Evolutionary conservation across 78 protist genomes (phyloP).

Genomic region (Chrysochromulina tobinii): DNA sequence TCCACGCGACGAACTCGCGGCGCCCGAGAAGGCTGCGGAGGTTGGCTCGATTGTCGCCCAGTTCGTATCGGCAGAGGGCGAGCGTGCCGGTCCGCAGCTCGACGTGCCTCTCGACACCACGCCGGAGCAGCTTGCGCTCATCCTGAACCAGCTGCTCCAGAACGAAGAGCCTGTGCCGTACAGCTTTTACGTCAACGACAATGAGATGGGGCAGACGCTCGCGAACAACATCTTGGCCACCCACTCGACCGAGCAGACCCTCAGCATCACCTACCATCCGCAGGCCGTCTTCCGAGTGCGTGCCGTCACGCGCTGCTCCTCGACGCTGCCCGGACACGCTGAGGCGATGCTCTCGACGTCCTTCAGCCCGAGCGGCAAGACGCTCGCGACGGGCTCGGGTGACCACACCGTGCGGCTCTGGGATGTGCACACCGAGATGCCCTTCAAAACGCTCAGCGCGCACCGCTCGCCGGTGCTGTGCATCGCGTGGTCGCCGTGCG

Average conservation of each 20-base stretch:
- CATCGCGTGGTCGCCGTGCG: conserved; percentile 92
- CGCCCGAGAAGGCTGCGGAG: not conserved
- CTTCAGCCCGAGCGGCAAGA: conserved; percentile 91
- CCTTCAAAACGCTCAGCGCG: conserved; percentile 50
- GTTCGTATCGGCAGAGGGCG: conserved; percentile 21
- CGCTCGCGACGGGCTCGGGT: conserved; percentile 84
- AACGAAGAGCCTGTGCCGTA: not conserved
- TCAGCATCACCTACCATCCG: conserved; percentile 80
- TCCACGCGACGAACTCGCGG: not conserved
- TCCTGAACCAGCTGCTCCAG: not conserved
- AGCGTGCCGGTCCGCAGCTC: conserved; percentile 38
- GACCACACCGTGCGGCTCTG: conserved; percentile 87
- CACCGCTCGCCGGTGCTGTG: conserved; percentile 76
- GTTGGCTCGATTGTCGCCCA: not conserved
- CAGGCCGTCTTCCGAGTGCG: conserved; percentile 91
- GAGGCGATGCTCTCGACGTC: conserved; percentile 83
- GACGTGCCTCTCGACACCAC: conserved; percentile 40
- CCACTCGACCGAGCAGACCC: conserved; percentile 42
- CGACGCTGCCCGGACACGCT: conserved; percentile 69
- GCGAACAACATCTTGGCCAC: not conserved
- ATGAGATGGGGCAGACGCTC: conserved; percentile 46
- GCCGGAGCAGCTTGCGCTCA: conserved; percentile 14
- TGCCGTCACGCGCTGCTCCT: conserved; percentile 88
- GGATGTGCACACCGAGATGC: conserved; percentile 88
- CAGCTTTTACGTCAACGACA: conserved; percentile 14